These are phyloP conservation scores for Fragilaria crotonensis DNA, from an alignment of 108 stramenopile genomes.

Conservation along the genomic window DNA sequence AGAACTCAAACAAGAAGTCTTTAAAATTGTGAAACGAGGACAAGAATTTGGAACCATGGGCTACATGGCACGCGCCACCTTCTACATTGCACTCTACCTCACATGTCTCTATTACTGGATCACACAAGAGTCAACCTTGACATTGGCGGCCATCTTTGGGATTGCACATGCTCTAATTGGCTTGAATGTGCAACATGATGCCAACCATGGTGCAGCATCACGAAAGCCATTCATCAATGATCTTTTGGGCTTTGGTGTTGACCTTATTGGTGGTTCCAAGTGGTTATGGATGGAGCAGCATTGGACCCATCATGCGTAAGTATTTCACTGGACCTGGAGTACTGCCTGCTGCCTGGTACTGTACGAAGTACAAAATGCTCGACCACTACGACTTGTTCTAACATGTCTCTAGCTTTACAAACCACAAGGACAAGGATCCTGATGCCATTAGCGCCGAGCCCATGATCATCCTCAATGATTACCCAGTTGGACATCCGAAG, in stretches of 20 bases:
- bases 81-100: conserved; percentile 64
- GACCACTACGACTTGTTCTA: too few species aligned
- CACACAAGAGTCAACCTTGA: conserved; percentile 33
- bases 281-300: conserved; percentile 89
- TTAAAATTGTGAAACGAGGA: conserved; percentile 83
- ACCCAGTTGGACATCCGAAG: conserved; percentile 58
- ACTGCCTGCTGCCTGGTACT: too few species aligned
- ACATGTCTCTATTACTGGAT: conserved; percentile 63
- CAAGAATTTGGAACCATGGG: conserved; percentile 78
- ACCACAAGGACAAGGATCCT: conserved; percentile 73
- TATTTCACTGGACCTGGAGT: too few species aligned
- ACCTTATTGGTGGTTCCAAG: conserved; percentile 83
- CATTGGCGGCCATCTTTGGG: conserved; percentile 68
- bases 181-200: conserved; percentile 93
- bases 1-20: conserved; percentile 82
- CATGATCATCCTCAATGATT: conserved; percentile 77
- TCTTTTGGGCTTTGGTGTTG: conserved; percentile 78
- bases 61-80: conserved; percentile 55
- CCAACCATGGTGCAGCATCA: conserved; percentile 90
- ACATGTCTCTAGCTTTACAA: conserved; percentile 46
- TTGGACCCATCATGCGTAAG: conserved; percentile 66
- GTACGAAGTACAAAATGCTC: too few species aligned
- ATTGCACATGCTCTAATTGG: conserved; percentile 75
- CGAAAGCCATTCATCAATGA: conserved; percentile 76
- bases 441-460: conserved; percentile 84